Evolutionary conservation across 2,329 filamentous ascomycete species (phyloP), one percentile per base, ranked within the genome.

Genomic region (Ascosphaera apis): DNA sequence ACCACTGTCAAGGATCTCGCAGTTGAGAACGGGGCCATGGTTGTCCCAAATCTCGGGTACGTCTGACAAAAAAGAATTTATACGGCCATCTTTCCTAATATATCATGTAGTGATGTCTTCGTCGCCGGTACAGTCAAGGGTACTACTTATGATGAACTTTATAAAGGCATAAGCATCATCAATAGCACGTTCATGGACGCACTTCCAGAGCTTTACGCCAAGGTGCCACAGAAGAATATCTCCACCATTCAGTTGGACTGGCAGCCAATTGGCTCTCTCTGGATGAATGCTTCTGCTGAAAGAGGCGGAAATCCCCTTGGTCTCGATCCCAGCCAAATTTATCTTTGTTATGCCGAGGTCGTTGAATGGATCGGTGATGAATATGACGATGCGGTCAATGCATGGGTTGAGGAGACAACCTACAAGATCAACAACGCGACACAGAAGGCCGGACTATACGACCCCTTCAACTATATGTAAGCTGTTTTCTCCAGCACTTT

Each of bases 181-280:
- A 58, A 61, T 44, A 44, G 50, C 31, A 49, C 52, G 9, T 51
- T 60, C 39, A 48, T 57, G 31, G 46, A 45, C 18, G 48, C 57
- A 17, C 48, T 62, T 17, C 53, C 58, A 9, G 50, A 51, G n/a
- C 42, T 54, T 2, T 51, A 54, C 39, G 48, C 46, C 33, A 41
- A 49, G 35, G 44, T 54, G 11, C 54, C 53, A 18, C 39, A 40
- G 3, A 47, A 48, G 23, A 52, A 48, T 35, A 54, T 59, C 37
- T 56, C 54, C 30, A 58, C 57, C 41, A 50, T 61, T 34, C 47
- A 61, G 21, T 44, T 62, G 8, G 50, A 53, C 37, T 46, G 54
- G 37, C 47, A 57, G 15, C 54, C 55, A 9, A 53, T 54, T 6
- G 46, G 51, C 3, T 38, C 50, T 30, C 47, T 51, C 37, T 60